Evolutionary conservation across 257 asterid species (phyloP).

Genomic region (Petunia axillaris): DNA sequence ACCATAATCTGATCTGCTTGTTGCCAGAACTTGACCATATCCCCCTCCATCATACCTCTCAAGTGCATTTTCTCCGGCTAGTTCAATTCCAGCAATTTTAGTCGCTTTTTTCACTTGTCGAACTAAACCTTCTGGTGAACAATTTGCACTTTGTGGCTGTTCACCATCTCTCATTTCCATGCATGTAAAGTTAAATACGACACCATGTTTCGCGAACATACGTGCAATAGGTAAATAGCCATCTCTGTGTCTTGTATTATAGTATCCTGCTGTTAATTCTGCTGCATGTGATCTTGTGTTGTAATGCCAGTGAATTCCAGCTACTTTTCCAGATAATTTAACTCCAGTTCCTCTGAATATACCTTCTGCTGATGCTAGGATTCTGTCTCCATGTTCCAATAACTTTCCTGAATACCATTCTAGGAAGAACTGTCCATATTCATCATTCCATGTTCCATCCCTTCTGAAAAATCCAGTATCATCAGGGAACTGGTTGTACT

Average conservation of each 20-base stretch:
- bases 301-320: conserved; percentile 95
- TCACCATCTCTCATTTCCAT: conserved; percentile 93
- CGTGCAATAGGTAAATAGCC: conserved; percentile 86
- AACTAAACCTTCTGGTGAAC: conserved; percentile 93
- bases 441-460: conserved; percentile 83
- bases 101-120: conserved; percentile 80
- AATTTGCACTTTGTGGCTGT: conserved; percentile 68
- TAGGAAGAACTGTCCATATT: conserved; percentile 76
- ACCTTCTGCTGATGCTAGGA: conserved; percentile 63
- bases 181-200: conserved; percentile 81
- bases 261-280: conserved; percentile 91
- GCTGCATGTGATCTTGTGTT: conserved; percentile 89
- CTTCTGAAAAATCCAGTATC: conserved; percentile 76
- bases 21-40: conserved; percentile 62
- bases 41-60: conserved; percentile 88
- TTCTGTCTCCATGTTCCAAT: conserved; percentile 76
- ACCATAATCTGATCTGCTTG: conserved; percentile 67
- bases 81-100: conserved; percentile 52
- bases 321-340: conserved; percentile 84
- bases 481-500: conserved; percentile 77
- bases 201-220: conserved; percentile 71
- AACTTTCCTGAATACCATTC: conserved; percentile 83
- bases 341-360: conserved; percentile 73
- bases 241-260: conserved; percentile 71
- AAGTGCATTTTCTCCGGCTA: conserved; percentile 96